Base-by-base conservation (phyloP, 2,329 filamentous ascomycete species). In the Aspergillus tanneri region DNA sequence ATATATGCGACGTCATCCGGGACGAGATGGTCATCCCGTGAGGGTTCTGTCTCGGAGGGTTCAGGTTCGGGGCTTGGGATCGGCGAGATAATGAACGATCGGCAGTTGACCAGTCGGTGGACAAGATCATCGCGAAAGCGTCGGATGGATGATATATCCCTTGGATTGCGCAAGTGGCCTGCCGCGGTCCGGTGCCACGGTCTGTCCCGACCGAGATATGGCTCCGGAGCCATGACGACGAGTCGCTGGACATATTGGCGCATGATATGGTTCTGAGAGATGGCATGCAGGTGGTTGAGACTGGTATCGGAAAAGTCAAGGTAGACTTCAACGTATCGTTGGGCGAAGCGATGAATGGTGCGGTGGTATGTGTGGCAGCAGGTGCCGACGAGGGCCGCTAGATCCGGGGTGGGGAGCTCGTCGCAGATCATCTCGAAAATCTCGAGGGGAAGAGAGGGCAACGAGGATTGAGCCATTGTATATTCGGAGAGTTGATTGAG, bases 1-100 rank as follows among this genome's bases (percentile, higher is more conserved):
- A 53, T 44, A 9, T 27, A 24, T 1, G 47, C 47, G 18, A 41
- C 47, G 23, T 53, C 50, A 19, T 53, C 50, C 2, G 50, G 50
- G 7, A 40, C 47, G 25, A 53, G 38, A 5, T 43, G 34, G 10
- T 37, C 24, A 11, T 34, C 34, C n/a, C n/a, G n/a, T n/a, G 18
- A 27, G n/a, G n/a, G 19, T 7, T 28, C 28, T 11, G 3, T 27
- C 22, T 49, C 34, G 5, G 37, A 25, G 9, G 27, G n/a, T 7
- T 23, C 34, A 9, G 28, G n/a, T 7, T 23, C 34, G 5, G 28
- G 14, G 8, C 39, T 35, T 6, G 24, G 19, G 18, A 47, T 42
- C 3, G 50, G 50, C 4, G 50, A 53, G 7, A 53, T 39, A 6
- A 53, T 41, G 12, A 53, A 53, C 4, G 50, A 53, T 14, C 50